Evolutionary conservation across 805 yeast species (phyloP), one percentile per base, ranked within the genome.

Genomic region (Hanseniaspora lindneri): DNA sequence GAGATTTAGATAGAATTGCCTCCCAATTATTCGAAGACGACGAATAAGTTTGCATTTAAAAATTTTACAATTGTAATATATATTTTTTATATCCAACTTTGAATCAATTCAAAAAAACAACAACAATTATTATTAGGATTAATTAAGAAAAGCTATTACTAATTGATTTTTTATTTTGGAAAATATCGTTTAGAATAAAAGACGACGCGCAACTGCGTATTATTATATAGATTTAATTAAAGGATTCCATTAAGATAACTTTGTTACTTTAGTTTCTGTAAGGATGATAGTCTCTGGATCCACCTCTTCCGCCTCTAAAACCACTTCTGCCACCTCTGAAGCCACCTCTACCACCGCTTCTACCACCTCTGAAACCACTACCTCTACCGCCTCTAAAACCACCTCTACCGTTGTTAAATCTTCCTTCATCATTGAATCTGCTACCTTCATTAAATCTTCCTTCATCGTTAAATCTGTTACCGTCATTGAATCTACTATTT

Each of bases 1-100:
- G 98, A 85, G 99, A 92, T 78, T 83, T 92, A 77, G 99, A 92
- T 79, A 96, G 99, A 82, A 89, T 89, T 73, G 97, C 97, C 69
- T 95, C 95, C 72, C 95, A 87, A 77, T 86, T 95, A 71, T 79
- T 84, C 72, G 92, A 83, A 67, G 51, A 49, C 36, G 51, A 49
- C 42, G 51, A 49, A 49, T 49, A 49, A 49, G 39, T 41, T 41
- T 47, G 37, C 67, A 62, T 32, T 23, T 32, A 23, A 32, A 17
- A 32, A 46, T 29, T 27, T 20, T 27, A 16, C 32, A 43, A 13
- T 30, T 5, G 33, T 5, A 17, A 33, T 33, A 33, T 33, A 24
- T 6, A 23, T 36, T 23, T 30, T 33, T 33, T 33, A 33, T 33
- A 33, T 33, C 37, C 19, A 7, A 5, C 20, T 33, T 17, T 16